Base-by-base conservation (phyloP, 495 filamentous ascomycete genomes). In the Geoglossum glabrum region DNA sequence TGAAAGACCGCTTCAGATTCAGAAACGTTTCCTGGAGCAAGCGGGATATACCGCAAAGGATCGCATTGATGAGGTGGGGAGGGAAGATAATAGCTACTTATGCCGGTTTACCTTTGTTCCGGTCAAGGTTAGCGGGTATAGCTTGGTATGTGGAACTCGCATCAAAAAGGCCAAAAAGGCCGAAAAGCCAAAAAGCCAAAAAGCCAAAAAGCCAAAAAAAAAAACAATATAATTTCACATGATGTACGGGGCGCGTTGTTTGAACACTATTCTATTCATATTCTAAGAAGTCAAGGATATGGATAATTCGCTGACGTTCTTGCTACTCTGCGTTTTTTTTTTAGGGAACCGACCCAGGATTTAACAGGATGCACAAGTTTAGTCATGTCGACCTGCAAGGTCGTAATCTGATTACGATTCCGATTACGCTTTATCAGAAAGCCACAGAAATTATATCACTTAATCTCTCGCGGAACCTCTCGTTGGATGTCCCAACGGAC, bases 41-140 rank as follows among this genome's bases (percentile, higher is more conserved):
- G 84, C 88, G 31, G 92, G 92, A 13, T 98, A 95, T 65, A 84
- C 83, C n/a, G 77, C 84, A 30, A 80, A 79, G 25, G 93, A 99
- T 65, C 79, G 79, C 40, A 80, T 97, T 45, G 90, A 96, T 64
- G 92, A 96, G 59, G 81, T 99, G 55, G 92, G 92, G n/a, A 80
- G 92, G 47, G 92, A 99, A 67, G 92, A 99, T 68, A 93, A 96
- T 68, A 90, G 89, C 64, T 97, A 97, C 62, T 75, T 99, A 7
- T 90, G 90, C 64, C 87, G 92, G 8, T 97, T 97, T 70, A 85
- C 88, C 26, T 99, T 97, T 67, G 73, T 95, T 54, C 87, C 90
- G 10, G 84, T 84, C 11, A 84, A 87, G 59, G 80, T 94, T 63
- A 87, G 80, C 67, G 86, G 86, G n/a, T 89, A 85, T 28, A 60